phyloP scores from a whole-genome alignment of 768 basidiomycete genomes.

The Pholiota molesta region DNA sequence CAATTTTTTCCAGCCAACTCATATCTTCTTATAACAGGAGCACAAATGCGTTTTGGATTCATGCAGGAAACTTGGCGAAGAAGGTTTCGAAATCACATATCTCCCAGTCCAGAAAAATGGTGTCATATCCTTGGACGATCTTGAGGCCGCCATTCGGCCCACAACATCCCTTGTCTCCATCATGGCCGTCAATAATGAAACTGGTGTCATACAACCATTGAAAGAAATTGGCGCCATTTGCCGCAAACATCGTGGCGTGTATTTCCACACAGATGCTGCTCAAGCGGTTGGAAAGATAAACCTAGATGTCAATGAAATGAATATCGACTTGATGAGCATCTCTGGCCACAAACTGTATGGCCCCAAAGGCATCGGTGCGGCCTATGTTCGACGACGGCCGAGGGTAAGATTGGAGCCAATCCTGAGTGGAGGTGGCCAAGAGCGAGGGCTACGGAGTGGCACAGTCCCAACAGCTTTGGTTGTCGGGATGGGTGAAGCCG shows the following conservation, averaged over 20 bases:
- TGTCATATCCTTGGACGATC: slow-evolving; percentile 71
- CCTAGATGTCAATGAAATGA: slow-evolving; percentile 92
- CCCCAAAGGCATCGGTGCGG: slow-evolving; percentile 94
- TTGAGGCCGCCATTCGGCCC: slow-evolving; percentile 88
- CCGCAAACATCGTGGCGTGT: slow-evolving; percentile 86
- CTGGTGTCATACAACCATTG: slow-evolving; percentile 96
- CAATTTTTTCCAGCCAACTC: not conserved
- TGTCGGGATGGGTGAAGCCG: slow-evolving; percentile 95
- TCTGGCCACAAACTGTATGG: slow-evolving; percentile 98
- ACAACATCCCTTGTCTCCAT: slow-evolving; percentile 94
- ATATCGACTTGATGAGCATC: slow-evolving; percentile 94
- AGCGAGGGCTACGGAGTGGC: slow-evolving; percentile 93
- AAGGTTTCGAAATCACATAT: slow-evolving; percentile 98
- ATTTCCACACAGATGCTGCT: slow-evolving; percentile 97
- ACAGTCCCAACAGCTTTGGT: slow-evolving; percentile 87
- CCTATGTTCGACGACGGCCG: slow-evolving; percentile 91
- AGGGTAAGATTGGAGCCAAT: slow-evolving; percentile 95
- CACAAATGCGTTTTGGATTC: slow-evolving; percentile 99
- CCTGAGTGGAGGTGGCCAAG: slow-evolving; percentile 95
- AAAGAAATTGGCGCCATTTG: slow-evolving; percentile 90
- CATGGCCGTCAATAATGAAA: slow-evolving; percentile 99
- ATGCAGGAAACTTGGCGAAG: slow-evolving; percentile 91
- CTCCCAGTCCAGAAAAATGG: slow-evolving; percentile 92
- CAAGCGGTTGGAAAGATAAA: slow-evolving; percentile 93
- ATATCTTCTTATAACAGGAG: slow-evolving; percentile 55